A percentile compares a stretch with the other conserved stretches of the same genome.
Conservation (phyloP, 192 early-diverging fungal species). For the Glomus cerebriforme region DNA sequence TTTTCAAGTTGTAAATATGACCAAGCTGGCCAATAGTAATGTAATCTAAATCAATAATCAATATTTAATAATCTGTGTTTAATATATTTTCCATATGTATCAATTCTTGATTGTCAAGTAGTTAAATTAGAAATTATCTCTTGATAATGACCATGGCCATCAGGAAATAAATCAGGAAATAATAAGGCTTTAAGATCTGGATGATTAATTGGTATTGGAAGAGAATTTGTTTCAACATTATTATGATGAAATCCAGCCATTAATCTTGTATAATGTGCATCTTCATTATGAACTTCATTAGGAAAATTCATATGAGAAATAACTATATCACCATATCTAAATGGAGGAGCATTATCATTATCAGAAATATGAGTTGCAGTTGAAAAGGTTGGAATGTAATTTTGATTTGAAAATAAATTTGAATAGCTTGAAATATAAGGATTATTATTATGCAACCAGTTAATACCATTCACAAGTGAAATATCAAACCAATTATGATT, state of each 20-base stretch:
- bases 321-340: conserved; percentile 10
- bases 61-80: neutral
- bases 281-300: conserved; percentile 19
- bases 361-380: no score
- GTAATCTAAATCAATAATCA: neutral
- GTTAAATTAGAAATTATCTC: neutral
- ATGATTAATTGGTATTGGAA: neutral
- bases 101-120: neutral
- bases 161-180: neutral
- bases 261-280: conserved; percentile 8
- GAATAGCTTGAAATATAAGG: no score
- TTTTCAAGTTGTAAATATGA: conserved; percentile 20
- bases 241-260: neutral
- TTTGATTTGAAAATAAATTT: no score
- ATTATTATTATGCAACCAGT: no score
- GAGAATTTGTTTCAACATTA: neutral
- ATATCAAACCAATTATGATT: no score
- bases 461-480: no score
- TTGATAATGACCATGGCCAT: neutral
- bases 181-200: neutral
- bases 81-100: conserved; percentile 16
- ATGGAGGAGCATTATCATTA: neutral
- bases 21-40: neutral
- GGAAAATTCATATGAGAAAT: neutral
- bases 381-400: no score